Percentiles rank a stretch among this genome's conserved stretches.
These are phyloP conservation scores for Arthrobotrys sphaeroides DNA, from an alignment of 2,329 filamentous ascomycete species.

Conservation along the genomic window DNA sequence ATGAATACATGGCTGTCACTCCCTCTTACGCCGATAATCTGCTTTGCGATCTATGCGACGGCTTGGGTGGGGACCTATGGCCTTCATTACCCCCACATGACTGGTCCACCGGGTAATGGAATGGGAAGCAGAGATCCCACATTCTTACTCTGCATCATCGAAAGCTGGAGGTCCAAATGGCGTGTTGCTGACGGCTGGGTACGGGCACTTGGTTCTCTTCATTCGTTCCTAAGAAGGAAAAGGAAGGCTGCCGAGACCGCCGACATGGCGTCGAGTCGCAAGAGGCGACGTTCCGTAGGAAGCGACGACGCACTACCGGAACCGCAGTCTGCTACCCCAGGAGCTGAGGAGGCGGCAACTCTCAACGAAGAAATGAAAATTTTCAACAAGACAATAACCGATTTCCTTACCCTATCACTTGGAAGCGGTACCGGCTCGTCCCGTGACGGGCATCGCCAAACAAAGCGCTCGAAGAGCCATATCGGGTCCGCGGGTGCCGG, in stretches of 20 bases:
- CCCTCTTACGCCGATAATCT: constrained; percentile 73
- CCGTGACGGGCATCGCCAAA: constrained; percentile 45
- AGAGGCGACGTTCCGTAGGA: constrained; percentile 42
- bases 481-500: constrained; percentile 37
- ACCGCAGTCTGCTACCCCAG: constrained; percentile 14
- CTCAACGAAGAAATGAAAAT: constrained; percentile 51
- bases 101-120: constrained; percentile 51
- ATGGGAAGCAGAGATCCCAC: constrained; percentile 56
- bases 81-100: constrained; percentile 75
- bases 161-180: constrained; percentile 56
- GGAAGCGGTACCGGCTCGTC: constrained; percentile 21
- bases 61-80: constrained; percentile 74
- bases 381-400: constrained; percentile 53
- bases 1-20: constrained; percentile 70
- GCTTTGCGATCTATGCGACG: constrained; percentile 74
- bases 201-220: constrained; percentile 54
- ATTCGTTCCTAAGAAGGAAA: constrained; percentile 44
- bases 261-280: constrained; percentile 49
- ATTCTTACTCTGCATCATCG: constrained; percentile 52
- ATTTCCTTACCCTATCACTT: constrained; percentile 44
- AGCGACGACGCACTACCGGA: constrained; percentile 36
- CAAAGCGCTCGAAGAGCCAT: constrained; percentile 47
- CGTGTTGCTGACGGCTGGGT: constrained; percentile 56
- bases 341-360: constrained; percentile 30
- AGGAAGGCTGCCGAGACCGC: constrained; percentile 42